Percentiles rank a stretch among this genome's conserved stretches.
Evolutionary conservation across 2,329 filamentous ascomycete genomes (phyloP).

Genomic region (Colletotrichum sp.): DNA sequence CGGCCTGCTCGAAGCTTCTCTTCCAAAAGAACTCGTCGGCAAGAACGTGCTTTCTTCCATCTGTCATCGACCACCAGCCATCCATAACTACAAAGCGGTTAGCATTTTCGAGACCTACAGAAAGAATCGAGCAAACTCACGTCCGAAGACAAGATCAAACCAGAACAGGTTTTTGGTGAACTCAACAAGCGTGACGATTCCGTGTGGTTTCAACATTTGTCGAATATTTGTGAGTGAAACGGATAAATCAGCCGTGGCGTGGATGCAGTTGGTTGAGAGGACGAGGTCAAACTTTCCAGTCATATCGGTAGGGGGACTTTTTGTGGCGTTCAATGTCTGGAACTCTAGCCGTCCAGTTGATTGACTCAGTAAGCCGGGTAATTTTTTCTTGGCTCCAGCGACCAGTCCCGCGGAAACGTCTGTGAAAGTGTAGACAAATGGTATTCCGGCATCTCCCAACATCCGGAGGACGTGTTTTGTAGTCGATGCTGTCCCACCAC

Average conservation of each 20-base stretch:
- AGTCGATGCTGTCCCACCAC: slow-evolving; percentile 48
- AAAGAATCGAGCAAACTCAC: neutral
- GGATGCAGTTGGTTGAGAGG: slow-evolving; percentile 40
- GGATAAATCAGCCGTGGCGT: slow-evolving; percentile 22
- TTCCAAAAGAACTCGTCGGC: neutral
- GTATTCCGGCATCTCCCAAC: slow-evolving; percentile 27
- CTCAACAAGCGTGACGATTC: slow-evolving; percentile 34
- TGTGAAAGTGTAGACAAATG: slow-evolving; percentile 45
- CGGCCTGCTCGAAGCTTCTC: neutral
- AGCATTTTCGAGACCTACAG: neutral
- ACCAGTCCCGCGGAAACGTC: slow-evolving; percentile 42
- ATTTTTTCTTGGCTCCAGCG: slow-evolving; percentile 27
- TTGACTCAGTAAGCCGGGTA: slow-evolving; percentile 20
- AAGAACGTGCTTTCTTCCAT: neutral
- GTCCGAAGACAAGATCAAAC: slow-evolving; percentile 36
- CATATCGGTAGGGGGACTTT: slow-evolving; percentile 20
- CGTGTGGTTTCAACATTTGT: slow-evolving; percentile 30
- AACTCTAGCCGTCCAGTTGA: slow-evolving; percentile 29
- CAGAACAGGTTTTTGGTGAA: slow-evolving; percentile 29
- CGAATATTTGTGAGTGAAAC: slow-evolving; percentile 14
- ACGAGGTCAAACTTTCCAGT: slow-evolving; percentile 32
- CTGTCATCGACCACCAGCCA: neutral
- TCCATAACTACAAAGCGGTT: neutral
- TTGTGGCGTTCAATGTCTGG: slow-evolving; percentile 32
- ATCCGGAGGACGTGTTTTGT: slow-evolving; percentile 33